Evolutionary conservation across 306 rosid species (phyloP).

Genomic region (Vigna reflexopilosa): DNA sequence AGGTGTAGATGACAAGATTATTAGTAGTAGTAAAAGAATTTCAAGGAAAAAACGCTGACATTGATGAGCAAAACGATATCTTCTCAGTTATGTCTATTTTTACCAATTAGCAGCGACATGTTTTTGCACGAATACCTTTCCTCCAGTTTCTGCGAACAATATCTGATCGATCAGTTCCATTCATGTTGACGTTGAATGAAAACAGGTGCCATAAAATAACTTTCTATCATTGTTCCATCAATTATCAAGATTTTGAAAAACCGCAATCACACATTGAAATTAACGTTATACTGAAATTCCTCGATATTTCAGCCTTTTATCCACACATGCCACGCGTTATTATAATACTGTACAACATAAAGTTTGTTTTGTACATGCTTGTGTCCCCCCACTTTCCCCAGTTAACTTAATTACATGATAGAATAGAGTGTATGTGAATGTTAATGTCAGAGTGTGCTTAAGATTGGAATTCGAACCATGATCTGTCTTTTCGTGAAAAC

Average conservation of each 20-base stretch:
- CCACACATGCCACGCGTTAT: conserved; percentile 27
- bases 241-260: conserved; percentile 29
- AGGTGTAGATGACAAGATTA: not conserved
- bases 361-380: conserved; percentile 24
- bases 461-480: not conserved
- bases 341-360: not conserved
- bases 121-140: conserved; percentile 20
- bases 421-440: conserved; percentile 1
- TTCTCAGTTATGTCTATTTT: conserved; percentile 31
- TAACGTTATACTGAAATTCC: conserved; percentile 23
- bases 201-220: conserved; percentile 42
- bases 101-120: conserved; percentile 16
- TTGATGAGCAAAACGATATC: conserved; percentile 22
- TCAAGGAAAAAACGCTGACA: not conserved
- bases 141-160: conserved; percentile 12
- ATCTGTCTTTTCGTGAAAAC: not conserved
- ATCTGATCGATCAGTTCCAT: conserved; percentile 28
- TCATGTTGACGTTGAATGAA: conserved; percentile 7
- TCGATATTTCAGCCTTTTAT: conserved; percentile 30
- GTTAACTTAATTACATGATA: not conserved
- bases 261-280: conserved; percentile 30
- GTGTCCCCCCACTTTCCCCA: not conserved
- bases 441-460: not conserved
- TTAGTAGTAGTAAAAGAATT: not conserved
- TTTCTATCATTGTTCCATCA: conserved; percentile 34